phyloP scores from a whole-genome alignment of 2,329 filamentous ascomycete species.

The Botrytis fabae region DNA sequence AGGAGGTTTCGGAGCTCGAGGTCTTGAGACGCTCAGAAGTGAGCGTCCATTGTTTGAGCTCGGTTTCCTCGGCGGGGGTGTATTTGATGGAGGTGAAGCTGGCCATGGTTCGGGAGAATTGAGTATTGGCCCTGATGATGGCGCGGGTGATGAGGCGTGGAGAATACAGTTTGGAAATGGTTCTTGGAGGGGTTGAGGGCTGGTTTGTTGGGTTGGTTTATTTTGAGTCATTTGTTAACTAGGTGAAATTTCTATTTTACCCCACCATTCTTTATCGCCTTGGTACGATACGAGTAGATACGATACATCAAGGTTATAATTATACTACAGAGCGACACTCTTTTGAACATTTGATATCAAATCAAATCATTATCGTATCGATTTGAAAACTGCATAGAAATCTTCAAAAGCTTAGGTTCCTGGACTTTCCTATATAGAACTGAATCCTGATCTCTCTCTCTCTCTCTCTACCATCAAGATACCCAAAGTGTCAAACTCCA shows the following conservation, averaged over 20 bases:
- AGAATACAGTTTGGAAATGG: slow-evolving; percentile 38
- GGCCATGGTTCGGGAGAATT: slow-evolving; percentile 59
- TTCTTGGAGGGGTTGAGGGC: slow-evolving; percentile 12
- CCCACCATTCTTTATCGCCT: neutral
- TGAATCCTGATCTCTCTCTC: neutral
- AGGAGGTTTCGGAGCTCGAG: slow-evolving; percentile 53
- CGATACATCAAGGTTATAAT: neutral
- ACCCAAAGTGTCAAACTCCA: neutral
- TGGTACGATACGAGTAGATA: neutral
- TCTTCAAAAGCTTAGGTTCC: neutral
- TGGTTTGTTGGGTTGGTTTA: neutral
- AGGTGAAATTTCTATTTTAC: slow-evolving; percentile 16
- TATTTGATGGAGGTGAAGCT: slow-evolving; percentile 69
- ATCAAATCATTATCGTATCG: neutral
- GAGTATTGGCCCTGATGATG: slow-evolving; percentile 60
- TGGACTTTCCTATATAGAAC: neutral
- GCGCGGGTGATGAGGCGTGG: slow-evolving; percentile 35
- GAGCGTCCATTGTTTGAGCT: slow-evolving; percentile 87
- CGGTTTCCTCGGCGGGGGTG: slow-evolving; percentile 75
- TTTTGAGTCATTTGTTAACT: slow-evolving; percentile 20
- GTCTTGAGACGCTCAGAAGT: slow-evolving; percentile 70
- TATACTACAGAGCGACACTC: too few relatives aligned
- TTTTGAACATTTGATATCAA: neutral
- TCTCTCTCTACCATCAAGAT: too few relatives aligned
- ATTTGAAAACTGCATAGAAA: accelerated